Evolutionary conservation across 208 protist genomes (phyloP).

Genomic region (Leishmania lainsoni): DNA sequence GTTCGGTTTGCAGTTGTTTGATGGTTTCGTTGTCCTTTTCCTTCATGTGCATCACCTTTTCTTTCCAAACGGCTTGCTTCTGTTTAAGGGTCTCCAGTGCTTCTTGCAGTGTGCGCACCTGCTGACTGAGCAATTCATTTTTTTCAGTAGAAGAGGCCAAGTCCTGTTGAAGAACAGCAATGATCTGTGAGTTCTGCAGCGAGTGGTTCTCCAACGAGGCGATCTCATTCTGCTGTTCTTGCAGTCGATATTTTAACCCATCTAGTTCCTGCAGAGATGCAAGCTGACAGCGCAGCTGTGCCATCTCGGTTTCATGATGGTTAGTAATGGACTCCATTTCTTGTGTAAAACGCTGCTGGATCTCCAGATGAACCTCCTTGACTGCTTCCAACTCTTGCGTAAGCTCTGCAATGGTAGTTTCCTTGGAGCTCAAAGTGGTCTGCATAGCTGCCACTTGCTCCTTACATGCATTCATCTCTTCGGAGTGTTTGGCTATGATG

Average conservation of each 20-base stretch:
- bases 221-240: slow-evolving; percentile 17
- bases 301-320: slow-evolving; percentile 24
- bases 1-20: slow-evolving; percentile 27
- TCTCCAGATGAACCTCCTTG: slow-evolving; percentile 34
- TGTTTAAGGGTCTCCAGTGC: slow-evolving; percentile 20
- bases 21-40: slow-evolving; percentile 46
- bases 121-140: slow-evolving; percentile 17
- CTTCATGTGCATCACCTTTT: slow-evolving; percentile 58
- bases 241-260: slow-evolving; percentile 6
- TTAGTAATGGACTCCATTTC: slow-evolving; percentile 34
- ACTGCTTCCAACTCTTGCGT: slow-evolving; percentile 33
- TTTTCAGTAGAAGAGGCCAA: slow-evolving; percentile 7
- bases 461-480: slow-evolving; percentile 5
- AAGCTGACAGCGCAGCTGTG: slow-evolving; percentile 9
- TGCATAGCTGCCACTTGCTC: neutral
- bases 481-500: slow-evolving; percentile 14
- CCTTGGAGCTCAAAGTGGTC: neutral
- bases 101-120: slow-evolving; percentile 19
- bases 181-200: slow-evolving; percentile 23
- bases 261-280: slow-evolving; percentile 21
- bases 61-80: slow-evolving; percentile 47
- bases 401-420: slow-evolving; percentile 10
- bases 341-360: slow-evolving; percentile 33
- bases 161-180: slow-evolving; percentile 27
- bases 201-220: slow-evolving; percentile 42